phyloP scores from a whole-genome alignment of 1,284 basidiomycete species.

The Microbotryum scabiosae region DNA sequence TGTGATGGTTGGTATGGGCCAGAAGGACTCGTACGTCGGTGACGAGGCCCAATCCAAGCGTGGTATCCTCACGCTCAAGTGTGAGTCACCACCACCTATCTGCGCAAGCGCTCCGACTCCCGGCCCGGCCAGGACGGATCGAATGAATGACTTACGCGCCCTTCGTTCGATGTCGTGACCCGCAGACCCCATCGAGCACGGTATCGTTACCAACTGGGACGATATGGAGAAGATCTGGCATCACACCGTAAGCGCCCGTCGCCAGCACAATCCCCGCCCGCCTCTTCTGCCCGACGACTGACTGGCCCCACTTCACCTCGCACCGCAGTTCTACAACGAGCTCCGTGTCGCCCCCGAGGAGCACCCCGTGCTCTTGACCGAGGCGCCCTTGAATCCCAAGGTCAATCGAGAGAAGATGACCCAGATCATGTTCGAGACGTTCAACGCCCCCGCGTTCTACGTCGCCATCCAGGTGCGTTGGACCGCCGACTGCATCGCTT shows the following conservation, averaged over 20 bases:
- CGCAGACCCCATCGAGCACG: conserved; percentile 45
- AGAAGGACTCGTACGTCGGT: conserved; percentile 82
- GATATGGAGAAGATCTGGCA: conserved; percentile 96
- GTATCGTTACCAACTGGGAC: conserved; percentile 92
- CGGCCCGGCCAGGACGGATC: neutral
- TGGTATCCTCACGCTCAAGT: conserved; percentile 86
- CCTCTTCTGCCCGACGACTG: conserved; percentile 3
- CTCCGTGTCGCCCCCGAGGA: conserved; percentile 57
- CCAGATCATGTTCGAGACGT: conserved; percentile 96
- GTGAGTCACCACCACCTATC: conserved; percentile 6
- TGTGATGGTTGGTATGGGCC: conserved; percentile 65
- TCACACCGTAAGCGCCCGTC: conserved; percentile 33
- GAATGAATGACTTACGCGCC: neutral
- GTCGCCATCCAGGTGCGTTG: conserved; percentile 62
- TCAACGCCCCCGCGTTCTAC: conserved; percentile 90
- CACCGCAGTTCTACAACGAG: conserved; percentile 44
- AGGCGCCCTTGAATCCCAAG: conserved; percentile 92
- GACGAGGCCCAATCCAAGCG: conserved; percentile 93
- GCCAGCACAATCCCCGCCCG: neutral
- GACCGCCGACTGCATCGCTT: too few species aligned
- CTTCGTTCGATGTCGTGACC: conserved; percentile 48
- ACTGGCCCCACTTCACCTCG: conserved; percentile 33
- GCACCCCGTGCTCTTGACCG: conserved; percentile 87
- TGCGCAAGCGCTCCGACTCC: too few species aligned
- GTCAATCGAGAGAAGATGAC: conserved; percentile 95